Evolutionary conservation across 2,329 filamentous ascomycete genomes (phyloP), one percentile per base, ranked within the genome.

Genomic region (Neurospora sp.): DNA sequence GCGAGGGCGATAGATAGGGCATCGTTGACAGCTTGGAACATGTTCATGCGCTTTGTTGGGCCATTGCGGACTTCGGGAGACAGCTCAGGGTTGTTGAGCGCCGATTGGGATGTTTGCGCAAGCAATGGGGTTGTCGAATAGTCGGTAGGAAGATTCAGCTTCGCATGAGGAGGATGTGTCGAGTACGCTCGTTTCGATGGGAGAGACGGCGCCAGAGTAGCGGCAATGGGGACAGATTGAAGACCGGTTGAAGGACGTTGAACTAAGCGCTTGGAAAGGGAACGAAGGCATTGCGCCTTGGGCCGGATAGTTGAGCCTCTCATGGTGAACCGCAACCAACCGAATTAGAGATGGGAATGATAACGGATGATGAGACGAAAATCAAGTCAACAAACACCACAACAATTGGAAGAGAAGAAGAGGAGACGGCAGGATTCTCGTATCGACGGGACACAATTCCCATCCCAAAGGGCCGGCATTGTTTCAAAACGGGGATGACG

Each of bases 1-100:
- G 91, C 88, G 37, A 99, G 85, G 33, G 95, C 92, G 71, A 91
- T 92, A 28, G 91, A 88, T 28, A 99, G 85, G 11, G 95, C 94
- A 74, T 95, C 89, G 79, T 98, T 98, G 83, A 99, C 89, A 67
- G 96, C 91, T 79, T 97, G 93, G 82, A 96, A 97, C 43, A 97
- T 86, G 81, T 98, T 98, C 86, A 96, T 91, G 74, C 92, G 91
- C 78, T 92, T 93, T 2, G 93, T 95, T 1, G 89, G 85, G 66
- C 89, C 88, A 78, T 88, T 88, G 73, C 86, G 87, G 38, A 88
- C 84, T 23, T 89, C 84, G 39, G 83, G 78, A 0, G 92, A 85
- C 4, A 98, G 87, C 77, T 97, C 93, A 4, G 87, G 83, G 77
- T 90, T 91, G 66, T 84, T 81, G 19, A 96, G 86, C 8, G 93